Evolutionary conservation across 2,329 filamentous ascomycete genomes (phyloP).

Genomic region (Pseudopyricularia javanii): DNA sequence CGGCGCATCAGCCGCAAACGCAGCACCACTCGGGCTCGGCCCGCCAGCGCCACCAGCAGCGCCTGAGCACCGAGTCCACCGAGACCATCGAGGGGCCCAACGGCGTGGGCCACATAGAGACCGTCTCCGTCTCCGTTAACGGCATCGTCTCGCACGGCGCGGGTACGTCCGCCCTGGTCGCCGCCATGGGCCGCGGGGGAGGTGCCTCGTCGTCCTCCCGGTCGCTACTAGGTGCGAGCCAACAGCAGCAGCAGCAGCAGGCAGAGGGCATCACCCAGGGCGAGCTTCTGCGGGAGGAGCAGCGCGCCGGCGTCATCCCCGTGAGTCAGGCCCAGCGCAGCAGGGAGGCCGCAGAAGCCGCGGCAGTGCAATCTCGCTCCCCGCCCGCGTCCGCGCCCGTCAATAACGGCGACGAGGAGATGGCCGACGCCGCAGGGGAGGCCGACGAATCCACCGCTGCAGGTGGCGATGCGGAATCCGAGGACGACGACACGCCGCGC

Average conservation of each 20-base stretch:
- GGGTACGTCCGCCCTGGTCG: slow-evolving; percentile 9
- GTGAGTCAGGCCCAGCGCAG: slow-evolving; percentile 42
- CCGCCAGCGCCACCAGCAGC: slow-evolving; percentile 34
- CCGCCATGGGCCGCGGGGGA: slow-evolving; percentile 8
- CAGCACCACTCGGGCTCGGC: slow-evolving; percentile 4
- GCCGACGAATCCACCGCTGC: slow-evolving; percentile 13
- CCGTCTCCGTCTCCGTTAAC: slow-evolving; percentile 65
- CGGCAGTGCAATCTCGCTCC: slow-evolving; percentile 5
- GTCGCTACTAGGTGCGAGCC: background rate
- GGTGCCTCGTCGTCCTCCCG: slow-evolving; percentile 3
- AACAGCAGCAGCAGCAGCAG: slow-evolving; percentile 5
- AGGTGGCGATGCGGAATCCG: slow-evolving; percentile 16
- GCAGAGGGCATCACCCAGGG: slow-evolving; percentile 62
- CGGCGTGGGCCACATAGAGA: slow-evolving; percentile 67
- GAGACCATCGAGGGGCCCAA: slow-evolving; percentile 75
- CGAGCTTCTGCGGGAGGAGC: slow-evolving; percentile 75
- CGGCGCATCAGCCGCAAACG: slow-evolving; percentile 8
- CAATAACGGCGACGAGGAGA: slow-evolving; percentile 3
- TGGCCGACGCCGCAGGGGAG: slow-evolving; percentile 2
- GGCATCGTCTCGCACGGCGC: slow-evolving; percentile 45
- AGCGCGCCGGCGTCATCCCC: slow-evolving; percentile 68
- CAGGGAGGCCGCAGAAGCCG: background rate
- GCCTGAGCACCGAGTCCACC: slow-evolving; percentile 60
- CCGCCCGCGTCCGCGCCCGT: background rate
- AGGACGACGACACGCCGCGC: slow-evolving; percentile 55